A percentile compares a stretch with the other conserved stretches of the same genome.
Conservation (phyloP, 1,284 basidiomycete species). For the Sporisorium exsertum region DNA sequence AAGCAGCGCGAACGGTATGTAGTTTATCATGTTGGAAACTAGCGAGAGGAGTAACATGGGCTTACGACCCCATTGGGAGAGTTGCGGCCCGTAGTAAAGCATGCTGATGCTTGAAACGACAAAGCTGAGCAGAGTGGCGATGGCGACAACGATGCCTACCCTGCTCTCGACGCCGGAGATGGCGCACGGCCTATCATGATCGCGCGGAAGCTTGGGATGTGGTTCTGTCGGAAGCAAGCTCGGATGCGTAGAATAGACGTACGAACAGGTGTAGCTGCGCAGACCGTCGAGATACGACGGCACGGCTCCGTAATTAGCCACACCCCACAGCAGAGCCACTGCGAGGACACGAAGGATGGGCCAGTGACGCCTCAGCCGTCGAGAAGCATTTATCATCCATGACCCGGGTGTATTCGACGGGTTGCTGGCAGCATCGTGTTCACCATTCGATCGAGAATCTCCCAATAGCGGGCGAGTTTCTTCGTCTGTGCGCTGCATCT, state of each 20-base stretch:
- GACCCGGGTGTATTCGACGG: constrained; percentile 2
- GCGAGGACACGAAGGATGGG: constrained; percentile 35
- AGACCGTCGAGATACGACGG: constrained; percentile 45
- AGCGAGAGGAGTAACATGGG: constrained; percentile 47
- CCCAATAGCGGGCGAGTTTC: constrained; percentile 31
- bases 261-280: constrained; percentile 40
- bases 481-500: constrained; percentile 23
- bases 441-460: background rate
- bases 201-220: constrained; percentile 29
- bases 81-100: constrained; percentile 47
- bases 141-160: constrained; percentile 44
- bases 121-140: constrained; percentile 41
- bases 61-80: constrained; percentile 45
- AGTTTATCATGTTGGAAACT: constrained; percentile 43
- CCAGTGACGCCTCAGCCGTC: constrained; percentile 20
- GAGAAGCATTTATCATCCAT: background rate
- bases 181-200: constrained; percentile 44
- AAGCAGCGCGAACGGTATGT: constrained; percentile 36
- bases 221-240: constrained; percentile 25
- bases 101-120: constrained; percentile 45
- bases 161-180: constrained; percentile 47
- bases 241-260: constrained; percentile 39
- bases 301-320: constrained; percentile 30
- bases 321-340: constrained; percentile 33
- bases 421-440: constrained; percentile 13